phyloP scores from a whole-genome alignment of 1,284 basidiomycete genomes.

The Rhodotorula sp. region DNA sequence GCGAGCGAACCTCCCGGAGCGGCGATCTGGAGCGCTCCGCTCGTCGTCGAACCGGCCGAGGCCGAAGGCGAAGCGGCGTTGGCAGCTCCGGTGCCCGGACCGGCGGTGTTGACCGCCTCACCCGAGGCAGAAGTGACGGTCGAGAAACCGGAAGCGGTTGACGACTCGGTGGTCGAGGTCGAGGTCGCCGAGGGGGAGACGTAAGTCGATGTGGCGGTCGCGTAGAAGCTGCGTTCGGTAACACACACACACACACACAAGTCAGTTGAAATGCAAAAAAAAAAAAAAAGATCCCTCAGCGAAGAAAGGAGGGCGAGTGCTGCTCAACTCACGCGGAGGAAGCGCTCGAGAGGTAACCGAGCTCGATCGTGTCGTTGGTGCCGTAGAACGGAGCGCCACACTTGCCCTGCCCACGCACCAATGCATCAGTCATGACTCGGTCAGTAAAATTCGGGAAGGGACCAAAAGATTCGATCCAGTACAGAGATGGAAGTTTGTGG shows the following conservation, averaged over 20 bases:
- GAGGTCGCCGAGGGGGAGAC: slow-evolving; percentile 14
- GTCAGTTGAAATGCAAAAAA: not conserved
- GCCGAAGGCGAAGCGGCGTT: not conserved
- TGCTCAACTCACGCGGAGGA: slow-evolving; percentile 18
- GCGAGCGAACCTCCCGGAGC: not conserved
- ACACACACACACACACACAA: too few relatives aligned
- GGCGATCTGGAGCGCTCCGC: not conserved
- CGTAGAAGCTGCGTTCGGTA: slow-evolving; percentile 24
- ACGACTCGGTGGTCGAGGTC: not conserved
- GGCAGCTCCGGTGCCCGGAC: not conserved
- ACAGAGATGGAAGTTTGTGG: too few relatives aligned
- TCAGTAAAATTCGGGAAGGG: too few relatives aligned
- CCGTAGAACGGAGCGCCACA: slow-evolving; percentile 26
- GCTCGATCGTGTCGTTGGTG: slow-evolving; percentile 24
- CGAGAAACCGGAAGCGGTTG: not conserved
- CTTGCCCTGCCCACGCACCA: slow-evolving; percentile 5
- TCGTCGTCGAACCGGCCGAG: not conserved
- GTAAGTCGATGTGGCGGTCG: slow-evolving; percentile 34
- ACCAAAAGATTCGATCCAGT: too few relatives aligned
- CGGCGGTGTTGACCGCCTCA: not conserved
- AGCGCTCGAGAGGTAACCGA: slow-evolving; percentile 11
- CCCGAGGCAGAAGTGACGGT: not conserved
- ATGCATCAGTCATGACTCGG: not conserved
- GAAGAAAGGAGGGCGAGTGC: too few relatives aligned
- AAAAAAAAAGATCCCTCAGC: too few relatives aligned